Percentiles rank a stretch among this genome's conserved stretches.
Conservation (phyloP, 495 filamentous ascomycete genomes). For the Neurospora sp. region DNA sequence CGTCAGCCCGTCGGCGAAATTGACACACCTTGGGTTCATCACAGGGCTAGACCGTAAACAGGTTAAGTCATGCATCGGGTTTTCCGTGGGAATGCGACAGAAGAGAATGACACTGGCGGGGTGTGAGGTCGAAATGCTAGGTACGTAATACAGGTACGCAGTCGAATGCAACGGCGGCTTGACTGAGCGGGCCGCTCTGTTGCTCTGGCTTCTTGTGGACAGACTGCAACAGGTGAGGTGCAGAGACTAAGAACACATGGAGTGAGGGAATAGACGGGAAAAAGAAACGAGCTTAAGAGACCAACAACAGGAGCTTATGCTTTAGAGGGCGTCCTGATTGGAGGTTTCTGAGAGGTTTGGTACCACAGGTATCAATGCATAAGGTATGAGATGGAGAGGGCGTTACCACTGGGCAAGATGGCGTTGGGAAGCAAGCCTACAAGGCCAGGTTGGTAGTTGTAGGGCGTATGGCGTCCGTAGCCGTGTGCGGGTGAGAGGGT, state of each 20-base stretch:
- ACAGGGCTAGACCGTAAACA: not conserved
- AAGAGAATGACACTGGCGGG: not conserved
- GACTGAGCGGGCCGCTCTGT: constrained; percentile 8
- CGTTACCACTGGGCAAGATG: constrained; percentile 5
- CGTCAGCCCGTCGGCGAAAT: not conserved
- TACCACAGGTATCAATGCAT: constrained; percentile 28
- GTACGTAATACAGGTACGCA: not conserved
- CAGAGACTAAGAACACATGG: not conserved
- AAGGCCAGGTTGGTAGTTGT: not conserved
- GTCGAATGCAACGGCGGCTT: constrained; percentile 21
- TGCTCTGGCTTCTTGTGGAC: constrained; percentile 2
- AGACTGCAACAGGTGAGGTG: not conserved
- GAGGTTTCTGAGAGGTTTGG: constrained; percentile 13
- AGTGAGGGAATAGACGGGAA: constrained; percentile 2
- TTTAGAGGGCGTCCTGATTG: constrained; percentile 9
- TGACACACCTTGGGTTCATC: not conserved
- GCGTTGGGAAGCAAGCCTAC: not conserved
- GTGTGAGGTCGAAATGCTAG: not conserved
- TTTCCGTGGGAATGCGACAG: not conserved
- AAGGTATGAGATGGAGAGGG: constrained; percentile 9
- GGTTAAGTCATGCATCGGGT: not conserved
- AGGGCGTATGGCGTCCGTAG: not conserved
- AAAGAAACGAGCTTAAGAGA: constrained; percentile 2
- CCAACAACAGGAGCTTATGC: constrained; percentile 8
- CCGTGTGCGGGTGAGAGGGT: not conserved